phyloP scores from a whole-genome alignment of 148 eudicot species.

The Spergularia bocconei region DNA sequence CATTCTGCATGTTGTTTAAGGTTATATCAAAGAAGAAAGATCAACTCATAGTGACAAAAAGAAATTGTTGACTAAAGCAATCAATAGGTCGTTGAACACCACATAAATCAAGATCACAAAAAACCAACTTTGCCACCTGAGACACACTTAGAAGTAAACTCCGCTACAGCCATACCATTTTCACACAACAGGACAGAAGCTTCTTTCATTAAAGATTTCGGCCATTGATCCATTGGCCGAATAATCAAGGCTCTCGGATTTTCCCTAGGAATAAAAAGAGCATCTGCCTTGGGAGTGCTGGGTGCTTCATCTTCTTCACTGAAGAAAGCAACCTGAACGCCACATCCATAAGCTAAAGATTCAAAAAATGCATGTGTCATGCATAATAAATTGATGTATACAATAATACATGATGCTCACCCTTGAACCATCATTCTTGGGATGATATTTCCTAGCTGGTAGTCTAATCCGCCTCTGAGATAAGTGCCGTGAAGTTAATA shows the following conservation, averaged over 20 bases:
- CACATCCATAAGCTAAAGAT: neutral
- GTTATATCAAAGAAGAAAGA: neutral
- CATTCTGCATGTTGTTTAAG: neutral
- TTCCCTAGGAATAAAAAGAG: constrained; percentile 88
- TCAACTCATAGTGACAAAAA: neutral
- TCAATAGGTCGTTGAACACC: neutral
- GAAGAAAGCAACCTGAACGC: constrained; percentile 73
- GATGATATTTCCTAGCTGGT: constrained; percentile 91
- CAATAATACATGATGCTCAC: constrained; percentile 31
- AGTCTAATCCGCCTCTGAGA: constrained; percentile 85
- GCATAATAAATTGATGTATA: neutral
- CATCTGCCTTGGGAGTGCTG: constrained; percentile 86
- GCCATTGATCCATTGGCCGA: constrained; percentile 79
- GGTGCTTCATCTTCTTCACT: constrained; percentile 79
- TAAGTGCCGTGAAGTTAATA: constrained; percentile 86
- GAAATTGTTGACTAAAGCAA: neutral
- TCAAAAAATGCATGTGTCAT: neutral
- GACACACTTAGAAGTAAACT: neutral
- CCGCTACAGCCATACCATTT: constrained; percentile 51
- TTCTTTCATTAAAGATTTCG: constrained; percentile 46
- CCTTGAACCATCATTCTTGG: constrained; percentile 71
- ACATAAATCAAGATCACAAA: neutral
- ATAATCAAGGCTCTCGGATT: constrained; percentile 90
- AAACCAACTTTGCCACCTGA: neutral
- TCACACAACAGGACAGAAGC: constrained; percentile 35